These are phyloP conservation scores for Melaleuca quinquenervia DNA, from an alignment of 345 rosid genomes.

Conservation along the genomic window DNA sequence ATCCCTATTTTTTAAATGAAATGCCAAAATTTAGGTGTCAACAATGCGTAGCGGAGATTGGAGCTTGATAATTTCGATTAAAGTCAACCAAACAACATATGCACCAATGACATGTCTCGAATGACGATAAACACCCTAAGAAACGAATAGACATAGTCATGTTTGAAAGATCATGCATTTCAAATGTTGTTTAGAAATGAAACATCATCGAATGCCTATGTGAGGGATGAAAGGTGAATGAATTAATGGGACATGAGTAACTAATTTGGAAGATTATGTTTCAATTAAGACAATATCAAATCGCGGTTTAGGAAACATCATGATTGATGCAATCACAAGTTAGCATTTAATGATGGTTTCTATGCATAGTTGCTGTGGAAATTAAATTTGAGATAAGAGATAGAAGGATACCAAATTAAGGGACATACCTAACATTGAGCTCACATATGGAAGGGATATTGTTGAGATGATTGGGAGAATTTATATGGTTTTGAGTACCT, in stretches of 20 bases:
- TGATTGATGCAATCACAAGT: too few relatives aligned
- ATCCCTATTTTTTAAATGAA: too few relatives aligned
- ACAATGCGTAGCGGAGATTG: too few relatives aligned
- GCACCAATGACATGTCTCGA: not conserved
- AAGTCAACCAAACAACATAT: not conserved
- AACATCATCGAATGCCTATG: not conserved
- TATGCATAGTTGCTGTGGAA: too few relatives aligned
- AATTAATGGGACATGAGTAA: not conserved
- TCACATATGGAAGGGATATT: too few relatives aligned
- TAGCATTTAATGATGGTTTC: too few relatives aligned
- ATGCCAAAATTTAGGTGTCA: too few relatives aligned
- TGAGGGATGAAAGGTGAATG: not conserved
- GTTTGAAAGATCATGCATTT: not conserved
- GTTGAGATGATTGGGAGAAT: too few relatives aligned
- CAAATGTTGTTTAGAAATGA: not conserved
- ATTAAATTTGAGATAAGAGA: too few relatives aligned
- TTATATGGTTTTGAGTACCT: too few relatives aligned
- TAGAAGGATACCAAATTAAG: too few relatives aligned
- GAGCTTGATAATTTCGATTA: not conserved
- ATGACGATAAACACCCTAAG: not conserved
- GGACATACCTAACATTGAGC: too few relatives aligned
- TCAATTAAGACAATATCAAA: not conserved
- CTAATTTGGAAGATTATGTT: not conserved
- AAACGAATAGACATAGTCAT: not conserved
- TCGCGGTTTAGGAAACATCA: not conserved